Base-by-base conservation (phyloP, 1,139 yeast genomes). In the Yarrowia galli region DNA sequence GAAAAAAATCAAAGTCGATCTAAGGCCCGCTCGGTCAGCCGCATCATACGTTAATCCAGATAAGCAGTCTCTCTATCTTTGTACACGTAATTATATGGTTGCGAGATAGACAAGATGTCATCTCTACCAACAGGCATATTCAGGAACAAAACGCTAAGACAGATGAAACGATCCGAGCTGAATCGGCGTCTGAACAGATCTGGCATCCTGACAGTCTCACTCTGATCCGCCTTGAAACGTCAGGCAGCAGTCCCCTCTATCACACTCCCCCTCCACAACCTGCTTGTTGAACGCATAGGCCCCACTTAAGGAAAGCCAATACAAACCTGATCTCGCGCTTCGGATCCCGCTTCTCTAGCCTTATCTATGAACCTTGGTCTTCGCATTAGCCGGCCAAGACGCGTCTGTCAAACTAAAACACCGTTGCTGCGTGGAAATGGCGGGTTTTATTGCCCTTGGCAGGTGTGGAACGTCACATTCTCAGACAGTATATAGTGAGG, bases 361-460 rank as follows among this genome's bases (percentile, higher is more conserved):
- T 46, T 46, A 46, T 46, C 51, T 23, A 45, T 13, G 16, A 25
- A 46, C 35, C 35, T 25, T 25, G 35, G 5, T 5, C 35, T 16
- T 9, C 32, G n/a, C 35, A 4, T 8, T 9, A 46, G 22, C 18
- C 7, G 20, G 35, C 36, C 51, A 46, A 25, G 51, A 23, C 10
- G 49, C n/a, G 18, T 10, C 13, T 23, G 32, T n/a, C 18, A 3
- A 3, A n/a, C 35, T 25, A 13, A 25, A 35, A 46, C 51, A 45
- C 4, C n/a, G n/a, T 22, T 5, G 12, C 1, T 43, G 25, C 48
- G 48, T 43, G 48, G 48, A 43, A 43, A 22, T 22, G 25, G 48
- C 48, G 48, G 48, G n/a, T 43, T 20, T 43, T 20, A 43, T 20
- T 43, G 28, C 48, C 32, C 48, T 20, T 20, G 25, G 23, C 48